phyloP scores from a whole-genome alignment of 1,139 yeast species.

The Candida sp. region DNA sequence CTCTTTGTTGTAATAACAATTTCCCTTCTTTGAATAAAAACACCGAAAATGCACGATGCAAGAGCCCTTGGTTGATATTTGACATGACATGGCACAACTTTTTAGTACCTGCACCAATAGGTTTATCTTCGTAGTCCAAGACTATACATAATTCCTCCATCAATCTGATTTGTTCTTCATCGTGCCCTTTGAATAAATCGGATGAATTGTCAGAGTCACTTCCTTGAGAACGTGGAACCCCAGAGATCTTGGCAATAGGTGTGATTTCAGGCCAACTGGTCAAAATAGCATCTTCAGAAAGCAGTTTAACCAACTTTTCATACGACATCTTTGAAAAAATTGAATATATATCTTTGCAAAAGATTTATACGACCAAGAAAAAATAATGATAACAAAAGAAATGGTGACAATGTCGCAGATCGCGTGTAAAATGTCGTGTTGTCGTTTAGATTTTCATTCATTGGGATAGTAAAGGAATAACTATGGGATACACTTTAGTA shows the following conservation, averaged over 20 bases:
- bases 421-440: background rate
- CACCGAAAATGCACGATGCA: constrained; percentile 95
- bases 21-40: constrained; percentile 79
- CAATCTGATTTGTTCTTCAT: constrained; percentile 86
- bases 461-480: background rate
- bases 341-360: too few relatives aligned
- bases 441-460: background rate
- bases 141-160: constrained; percentile 98
- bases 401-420: background rate
- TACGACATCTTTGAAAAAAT: constrained; percentile 18
- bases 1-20: constrained; percentile 88
- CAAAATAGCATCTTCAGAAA: constrained; percentile 49
- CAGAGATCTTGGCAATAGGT: constrained; percentile 47
- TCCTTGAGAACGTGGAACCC: constrained; percentile 37
- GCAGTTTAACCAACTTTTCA: constrained; percentile 50
- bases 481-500: background rate
- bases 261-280: constrained; percentile 62
- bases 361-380: background rate
- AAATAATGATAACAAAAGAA: background rate
- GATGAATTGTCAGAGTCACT: constrained; percentile 18
- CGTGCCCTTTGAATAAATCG: constrained; percentile 73
- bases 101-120: constrained; percentile 93
- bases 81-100: constrained; percentile 89
- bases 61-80: constrained; percentile 77
- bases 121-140: constrained; percentile 79